Conservation (phyloP, 345 rosid species). For the Pistacia integerrima region DNA sequence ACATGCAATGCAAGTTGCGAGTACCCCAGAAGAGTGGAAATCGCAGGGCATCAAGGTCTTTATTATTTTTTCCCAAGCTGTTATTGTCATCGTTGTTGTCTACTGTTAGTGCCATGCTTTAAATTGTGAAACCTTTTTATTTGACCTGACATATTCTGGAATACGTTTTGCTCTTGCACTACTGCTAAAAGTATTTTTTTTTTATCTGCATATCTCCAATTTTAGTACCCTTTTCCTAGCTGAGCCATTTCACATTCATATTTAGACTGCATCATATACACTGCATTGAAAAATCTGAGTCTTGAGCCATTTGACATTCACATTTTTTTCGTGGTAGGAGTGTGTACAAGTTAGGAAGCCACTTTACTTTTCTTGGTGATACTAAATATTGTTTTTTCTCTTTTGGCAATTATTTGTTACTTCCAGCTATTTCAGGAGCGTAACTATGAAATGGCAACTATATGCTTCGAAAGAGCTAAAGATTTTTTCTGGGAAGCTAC, state of each 20-base stretch:
- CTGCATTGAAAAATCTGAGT: neutral
- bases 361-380: neutral
- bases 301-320: neutral
- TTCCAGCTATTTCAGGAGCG: slow-evolving; percentile 45
- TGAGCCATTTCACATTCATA: neutral
- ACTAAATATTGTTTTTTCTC: neutral
- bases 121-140: neutral
- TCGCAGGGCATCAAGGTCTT: slow-evolving; percentile 46
- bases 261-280: neutral
- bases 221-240: neutral
- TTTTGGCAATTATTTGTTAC: neutral
- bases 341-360: neutral
- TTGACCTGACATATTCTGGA: slow-evolving; percentile 25
- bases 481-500: slow-evolving; percentile 45
- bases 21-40: slow-evolving; percentile 55
- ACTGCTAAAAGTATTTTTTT: neutral
- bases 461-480: slow-evolving; percentile 54
- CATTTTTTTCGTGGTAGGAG: neutral
- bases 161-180: neutral
- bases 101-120: neutral
- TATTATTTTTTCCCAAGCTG: neutral
- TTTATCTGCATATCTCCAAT: neutral
- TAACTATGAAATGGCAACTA: slow-evolving; percentile 49
- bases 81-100: neutral
- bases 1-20: slow-evolving; percentile 43